Conservation (phyloP, 2,329 filamentous ascomycete genomes). For the Dactylellina drechsleri region DNA sequence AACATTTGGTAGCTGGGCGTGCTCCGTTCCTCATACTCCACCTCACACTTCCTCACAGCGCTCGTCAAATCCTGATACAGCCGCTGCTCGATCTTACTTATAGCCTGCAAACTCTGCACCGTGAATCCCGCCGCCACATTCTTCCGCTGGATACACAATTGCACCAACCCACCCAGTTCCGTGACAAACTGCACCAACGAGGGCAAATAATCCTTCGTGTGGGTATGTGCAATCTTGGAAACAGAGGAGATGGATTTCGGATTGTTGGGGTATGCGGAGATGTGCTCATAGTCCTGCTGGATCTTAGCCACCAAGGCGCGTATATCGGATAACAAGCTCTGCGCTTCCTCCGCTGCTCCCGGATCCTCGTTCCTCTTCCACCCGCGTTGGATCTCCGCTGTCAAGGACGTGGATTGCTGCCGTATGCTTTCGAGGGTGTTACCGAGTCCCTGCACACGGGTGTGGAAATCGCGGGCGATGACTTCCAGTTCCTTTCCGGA, state of each 20-base stretch:
- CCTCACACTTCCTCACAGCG: slow-evolving; percentile 76
- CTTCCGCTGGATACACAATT: slow-evolving; percentile 64
- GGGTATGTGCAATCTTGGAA: slow-evolving; percentile 72
- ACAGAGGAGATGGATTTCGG: slow-evolving; percentile 72
- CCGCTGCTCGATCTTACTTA: slow-evolving; percentile 44
- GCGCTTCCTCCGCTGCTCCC: slow-evolving; percentile 68
- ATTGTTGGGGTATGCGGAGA: slow-evolving; percentile 74
- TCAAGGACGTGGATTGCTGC: slow-evolving; percentile 65
- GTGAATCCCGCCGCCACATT: slow-evolving; percentile 31
- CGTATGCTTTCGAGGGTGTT: slow-evolving; percentile 71
- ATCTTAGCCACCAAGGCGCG: slow-evolving; percentile 87
- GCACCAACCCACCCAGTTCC: slow-evolving; percentile 69
- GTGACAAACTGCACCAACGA: slow-evolving; percentile 68
- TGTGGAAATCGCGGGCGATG: slow-evolving; percentile 68
- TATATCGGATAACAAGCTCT: slow-evolving; percentile 81
- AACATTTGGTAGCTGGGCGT: slow-evolving; percentile 80
- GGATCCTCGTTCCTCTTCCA: slow-evolving; percentile 62
- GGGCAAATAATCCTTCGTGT: slow-evolving; percentile 72
- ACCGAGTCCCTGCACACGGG: slow-evolving; percentile 71
- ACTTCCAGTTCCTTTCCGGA: slow-evolving; percentile 73
- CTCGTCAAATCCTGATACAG: slow-evolving; percentile 67
- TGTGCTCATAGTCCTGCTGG: slow-evolving; percentile 82
- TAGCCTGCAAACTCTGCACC: slow-evolving; percentile 43
- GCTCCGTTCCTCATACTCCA: slow-evolving; percentile 76
- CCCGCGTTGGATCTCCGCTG: slow-evolving; percentile 34